Conservation (phyloP, 2,329 filamentous ascomycete species). For the Talaromyces sp. region DNA sequence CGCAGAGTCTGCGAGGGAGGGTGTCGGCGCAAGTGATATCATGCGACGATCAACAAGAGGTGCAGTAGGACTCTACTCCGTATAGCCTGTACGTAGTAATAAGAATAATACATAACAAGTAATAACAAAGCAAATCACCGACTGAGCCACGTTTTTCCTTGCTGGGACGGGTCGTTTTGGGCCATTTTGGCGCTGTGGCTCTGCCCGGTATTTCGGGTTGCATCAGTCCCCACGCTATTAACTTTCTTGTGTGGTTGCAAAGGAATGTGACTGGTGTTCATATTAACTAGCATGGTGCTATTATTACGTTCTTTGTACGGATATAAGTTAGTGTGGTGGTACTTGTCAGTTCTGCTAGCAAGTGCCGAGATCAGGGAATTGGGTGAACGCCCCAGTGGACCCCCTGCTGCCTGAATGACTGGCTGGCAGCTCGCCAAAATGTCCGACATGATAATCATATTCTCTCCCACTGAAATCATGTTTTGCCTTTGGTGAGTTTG, state of each 20-base stretch:
- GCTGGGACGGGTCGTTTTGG: background rate
- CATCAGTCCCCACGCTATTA: background rate
- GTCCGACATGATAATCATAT: background rate
- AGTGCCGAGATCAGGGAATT: background rate
- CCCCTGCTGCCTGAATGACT: background rate
- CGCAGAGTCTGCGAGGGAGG: too few relatives aligned
- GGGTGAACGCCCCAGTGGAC: background rate
- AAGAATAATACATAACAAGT: too few relatives aligned
- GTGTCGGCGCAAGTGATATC: background rate
- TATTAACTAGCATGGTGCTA: background rate
- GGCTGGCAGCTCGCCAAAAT: background rate
- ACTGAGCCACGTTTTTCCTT: background rate
- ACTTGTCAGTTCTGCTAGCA: background rate
- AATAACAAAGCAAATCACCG: background rate
- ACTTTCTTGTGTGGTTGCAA: background rate
- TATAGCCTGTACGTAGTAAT: too few relatives aligned
- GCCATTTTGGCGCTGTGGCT: background rate
- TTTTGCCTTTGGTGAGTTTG: background rate
- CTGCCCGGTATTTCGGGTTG: background rate
- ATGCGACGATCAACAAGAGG: background rate
- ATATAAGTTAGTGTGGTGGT: background rate
- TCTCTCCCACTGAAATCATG: background rate
- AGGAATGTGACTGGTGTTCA: background rate
- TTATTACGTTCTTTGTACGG: background rate
- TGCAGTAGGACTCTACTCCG: background rate